Conservation (phyloP, 2,329 filamentous ascomycete genomes). For the Phyllosticta capitalensis region DNA sequence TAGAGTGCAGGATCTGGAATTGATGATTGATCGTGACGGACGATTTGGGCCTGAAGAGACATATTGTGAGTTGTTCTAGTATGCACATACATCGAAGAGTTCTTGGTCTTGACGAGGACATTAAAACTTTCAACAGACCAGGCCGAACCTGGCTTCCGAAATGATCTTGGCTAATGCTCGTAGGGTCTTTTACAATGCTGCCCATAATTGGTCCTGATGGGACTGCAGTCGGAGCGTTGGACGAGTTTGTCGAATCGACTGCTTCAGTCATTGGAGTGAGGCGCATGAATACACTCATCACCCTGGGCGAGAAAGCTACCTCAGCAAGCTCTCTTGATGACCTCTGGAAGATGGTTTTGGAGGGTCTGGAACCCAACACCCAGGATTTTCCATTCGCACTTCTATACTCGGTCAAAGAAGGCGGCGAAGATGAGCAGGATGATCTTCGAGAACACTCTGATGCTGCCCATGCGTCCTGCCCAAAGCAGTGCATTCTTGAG, state of each 20-base stretch:
- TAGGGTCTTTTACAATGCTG: slow-evolving; percentile 9
- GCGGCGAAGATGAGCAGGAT: not conserved
- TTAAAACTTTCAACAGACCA: too few relatives aligned
- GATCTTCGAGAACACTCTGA: not conserved
- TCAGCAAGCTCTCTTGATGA: not conserved
- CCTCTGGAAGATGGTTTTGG: slow-evolving; percentile 2
- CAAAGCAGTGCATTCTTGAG: slow-evolving; percentile 8
- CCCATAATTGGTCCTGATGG: slow-evolving; percentile 8
- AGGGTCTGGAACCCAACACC: slow-evolving; percentile 2
- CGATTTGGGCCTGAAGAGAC: slow-evolving; percentile 7
- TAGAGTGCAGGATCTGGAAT: not conserved
- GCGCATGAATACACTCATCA: slow-evolving; percentile 4
- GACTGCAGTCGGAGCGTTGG: slow-evolving; percentile 3
- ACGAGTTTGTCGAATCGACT: slow-evolving; percentile 9
- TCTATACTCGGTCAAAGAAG: slow-evolving; percentile 3
- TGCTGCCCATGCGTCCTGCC: not conserved
- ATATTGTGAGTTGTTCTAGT: slow-evolving; percentile 5
- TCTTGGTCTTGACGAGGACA: not conserved
- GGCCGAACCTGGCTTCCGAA: not conserved
- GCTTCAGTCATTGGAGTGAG: slow-evolving; percentile 5
- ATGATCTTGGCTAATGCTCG: not conserved
- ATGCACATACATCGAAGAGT: not conserved
- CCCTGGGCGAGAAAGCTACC: slow-evolving; percentile 6
- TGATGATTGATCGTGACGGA: slow-evolving; percentile 1
- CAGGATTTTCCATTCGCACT: slow-evolving; percentile 7